Base-by-base conservation (phyloP, 805 yeast genomes). In the Barnettozyma pratensis region DNA sequence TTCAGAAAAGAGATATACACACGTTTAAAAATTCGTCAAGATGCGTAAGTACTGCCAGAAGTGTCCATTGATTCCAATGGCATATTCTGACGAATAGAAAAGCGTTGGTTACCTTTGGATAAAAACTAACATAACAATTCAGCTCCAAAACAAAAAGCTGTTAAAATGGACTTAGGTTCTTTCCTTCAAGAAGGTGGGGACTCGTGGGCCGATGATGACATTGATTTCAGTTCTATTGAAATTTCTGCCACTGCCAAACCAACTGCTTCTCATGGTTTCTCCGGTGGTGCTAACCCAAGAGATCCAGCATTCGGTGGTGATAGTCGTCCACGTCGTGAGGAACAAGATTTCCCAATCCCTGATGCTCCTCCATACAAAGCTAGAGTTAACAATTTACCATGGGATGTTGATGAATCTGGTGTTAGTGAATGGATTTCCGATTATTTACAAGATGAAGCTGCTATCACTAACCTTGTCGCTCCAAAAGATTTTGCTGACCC, bases 351-450 rank as follows among this genome's bases (percentile, higher is more conserved):
- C 58, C 96, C 96, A 39, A 76, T 94, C 52, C 99, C 99, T 41
- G 92, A 89, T 59, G 76, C 71, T 45, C 90, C 97, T 19, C 99
- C 99, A 47, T 94, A 69, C 76, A 85, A 87, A 61, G 97, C 96
- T n/a, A 81, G 88, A 65, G 76, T 92, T 56, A 80, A 80, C 64
- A 90, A 91, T 71, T 79, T 94, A 63, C 88, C 96, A 51, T 85
- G 87, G 83, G 91, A 86, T 50, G 77, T 80, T 41, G 67, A 73
- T 42, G 97, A 92, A 67, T 80, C 74, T 36, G 78, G 74, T 46
- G 73, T 86, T 50, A 71, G 66, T 45, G 77, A 76, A 28, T 85
- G 84, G 73, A 76, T 86, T 49, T 83, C 78, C 58, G 79, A 76
- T 51, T 71, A 70, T 47, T 59, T 79, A 49, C 62, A 66, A 50